Conservation (phyloP, 805 yeast species). For the Pichia ethanolica region DNA sequence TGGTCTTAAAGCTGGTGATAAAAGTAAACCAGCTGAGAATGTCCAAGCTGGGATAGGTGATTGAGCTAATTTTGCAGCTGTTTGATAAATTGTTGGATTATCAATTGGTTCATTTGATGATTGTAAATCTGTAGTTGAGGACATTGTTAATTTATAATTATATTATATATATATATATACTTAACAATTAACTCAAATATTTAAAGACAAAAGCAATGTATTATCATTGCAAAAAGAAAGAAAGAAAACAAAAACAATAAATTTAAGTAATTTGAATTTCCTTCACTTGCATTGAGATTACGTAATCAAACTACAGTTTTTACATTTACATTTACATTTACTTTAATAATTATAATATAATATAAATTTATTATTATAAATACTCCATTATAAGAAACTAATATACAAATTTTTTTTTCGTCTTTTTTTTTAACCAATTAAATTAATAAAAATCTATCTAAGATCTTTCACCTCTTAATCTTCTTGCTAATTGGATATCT, state of each 20-base stretch:
- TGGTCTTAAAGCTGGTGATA: conserved; percentile 20
- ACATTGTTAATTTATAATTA: not conserved
- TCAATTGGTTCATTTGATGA: not conserved
- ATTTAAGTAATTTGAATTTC: too few species aligned
- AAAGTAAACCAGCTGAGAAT: conserved; percentile 30
- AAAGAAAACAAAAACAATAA: too few species aligned
- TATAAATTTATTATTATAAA: too few species aligned
- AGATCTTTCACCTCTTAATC: conserved; percentile 95
- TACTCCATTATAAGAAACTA: conserved; percentile 10
- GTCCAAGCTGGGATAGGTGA: conserved; percentile 45
- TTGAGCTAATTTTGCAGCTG: conserved; percentile 3
- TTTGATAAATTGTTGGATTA: not conserved
- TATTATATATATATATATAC: too few species aligned
- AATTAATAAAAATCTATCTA: conserved; percentile 25
- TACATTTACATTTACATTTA: too few species aligned
- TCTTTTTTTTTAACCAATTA: not conserved
- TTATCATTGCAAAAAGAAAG: too few species aligned
- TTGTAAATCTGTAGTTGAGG: not conserved
- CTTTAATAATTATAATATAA: too few species aligned
- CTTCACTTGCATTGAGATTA: too few species aligned
- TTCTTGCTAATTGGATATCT: conserved; percentile 96
- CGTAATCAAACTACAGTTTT: too few species aligned
- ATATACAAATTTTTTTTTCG: conserved; percentile 12
- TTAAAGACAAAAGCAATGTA: too few species aligned
- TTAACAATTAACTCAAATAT: too few species aligned